Percentiles rank a stretch among this genome's conserved stretches.
These are phyloP conservation scores for Xanthoparmelia taractica DNA, from an alignment of 495 filamentous ascomycete genomes.

Conservation along the genomic window DNA sequence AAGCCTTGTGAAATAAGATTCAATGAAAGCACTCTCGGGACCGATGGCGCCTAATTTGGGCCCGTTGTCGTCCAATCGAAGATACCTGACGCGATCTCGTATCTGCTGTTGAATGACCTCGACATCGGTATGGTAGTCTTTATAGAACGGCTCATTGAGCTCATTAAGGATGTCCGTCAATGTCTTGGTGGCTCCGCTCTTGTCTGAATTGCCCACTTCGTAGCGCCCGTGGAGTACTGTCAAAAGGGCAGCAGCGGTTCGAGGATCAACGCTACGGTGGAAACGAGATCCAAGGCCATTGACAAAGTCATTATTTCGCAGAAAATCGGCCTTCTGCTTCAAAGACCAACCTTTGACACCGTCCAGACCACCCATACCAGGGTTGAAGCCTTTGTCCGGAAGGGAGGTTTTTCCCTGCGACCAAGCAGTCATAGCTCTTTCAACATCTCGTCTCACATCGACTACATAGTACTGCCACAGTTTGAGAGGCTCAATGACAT, in stretches of 20 bases:
- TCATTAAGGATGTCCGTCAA: slow-evolving; percentile 60
- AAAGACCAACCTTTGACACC: slow-evolving; percentile 48
- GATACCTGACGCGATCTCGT: slow-evolving; percentile 88
- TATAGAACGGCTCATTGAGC: slow-evolving; percentile 78
- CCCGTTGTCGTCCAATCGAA: slow-evolving; percentile 82
- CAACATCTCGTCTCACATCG: slow-evolving; percentile 65
- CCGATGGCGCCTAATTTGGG: slow-evolving; percentile 79
- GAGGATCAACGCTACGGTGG: slow-evolving; percentile 58
- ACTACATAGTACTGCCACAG: slow-evolving; percentile 93
- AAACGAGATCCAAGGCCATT: slow-evolving; percentile 74
- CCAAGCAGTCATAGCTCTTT: slow-evolving; percentile 65
- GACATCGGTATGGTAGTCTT: slow-evolving; percentile 81
- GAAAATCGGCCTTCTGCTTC: slow-evolving; percentile 53
- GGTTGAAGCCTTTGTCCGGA: slow-evolving; percentile 38
- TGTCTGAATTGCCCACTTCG: slow-evolving; percentile 39
- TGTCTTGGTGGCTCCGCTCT: slow-evolving; percentile 29
- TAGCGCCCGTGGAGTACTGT: slow-evolving; percentile 62
- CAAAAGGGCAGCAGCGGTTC: slow-evolving; percentile 59
- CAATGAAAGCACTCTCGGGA: slow-evolving; percentile 71
- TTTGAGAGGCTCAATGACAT: slow-evolving; percentile 64
- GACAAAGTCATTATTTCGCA: slow-evolving; percentile 55
- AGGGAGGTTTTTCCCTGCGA: slow-evolving; percentile 43
- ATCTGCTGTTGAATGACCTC: slow-evolving; percentile 80
- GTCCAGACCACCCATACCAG: slow-evolving; percentile 43
- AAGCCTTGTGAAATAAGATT: slow-evolving; percentile 91